phyloP scores from a whole-genome alignment of 305 asterid genomes.

The Andrographis paniculata region DNA sequence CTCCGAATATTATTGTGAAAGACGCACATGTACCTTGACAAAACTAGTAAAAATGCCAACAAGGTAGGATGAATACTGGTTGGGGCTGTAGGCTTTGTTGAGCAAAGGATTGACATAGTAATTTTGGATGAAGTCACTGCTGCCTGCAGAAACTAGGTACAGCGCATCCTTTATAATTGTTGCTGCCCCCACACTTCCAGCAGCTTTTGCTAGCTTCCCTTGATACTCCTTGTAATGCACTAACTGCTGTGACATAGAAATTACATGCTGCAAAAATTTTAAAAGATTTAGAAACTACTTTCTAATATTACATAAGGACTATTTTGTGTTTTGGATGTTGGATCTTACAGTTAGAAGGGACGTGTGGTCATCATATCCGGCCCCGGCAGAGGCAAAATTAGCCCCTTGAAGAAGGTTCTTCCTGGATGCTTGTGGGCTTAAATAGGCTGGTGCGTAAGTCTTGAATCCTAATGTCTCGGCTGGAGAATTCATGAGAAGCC shows the following conservation, averaged over 20 bases:
- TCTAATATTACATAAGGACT: neutral
- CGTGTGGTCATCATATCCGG: slow-evolving; percentile 72
- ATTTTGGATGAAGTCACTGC: slow-evolving; percentile 85
- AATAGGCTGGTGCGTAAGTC: slow-evolving; percentile 62
- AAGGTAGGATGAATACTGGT: slow-evolving; percentile 61
- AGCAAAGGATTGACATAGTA: slow-evolving; percentile 68
- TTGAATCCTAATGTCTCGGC: slow-evolving; percentile 84
- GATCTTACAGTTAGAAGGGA: neutral
- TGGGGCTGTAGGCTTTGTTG: slow-evolving; percentile 40
- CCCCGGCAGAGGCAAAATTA: slow-evolving; percentile 88
- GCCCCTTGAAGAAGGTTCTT: slow-evolving; percentile 68
- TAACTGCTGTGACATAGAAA: slow-evolving; percentile 57
- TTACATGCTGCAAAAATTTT: slow-evolving; percentile 45
- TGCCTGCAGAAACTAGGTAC: slow-evolving; percentile 72
- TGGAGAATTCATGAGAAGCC: slow-evolving; percentile 18
- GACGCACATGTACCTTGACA: slow-evolving; percentile 33
- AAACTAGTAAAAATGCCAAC: slow-evolving; percentile 44
- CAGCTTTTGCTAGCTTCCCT: slow-evolving; percentile 46
- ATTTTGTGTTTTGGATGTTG: too few species aligned
- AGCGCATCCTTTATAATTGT: slow-evolving; percentile 57
- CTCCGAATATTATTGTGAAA: too few species aligned
- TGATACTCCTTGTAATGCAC: slow-evolving; percentile 65
- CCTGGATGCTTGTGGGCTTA: slow-evolving; percentile 86
- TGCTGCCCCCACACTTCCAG: slow-evolving; percentile 44
- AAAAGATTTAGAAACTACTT: neutral